Base-by-base conservation (phyloP, 352 stramenopile genomes). In the Aphanomyces stellatus region DNA sequence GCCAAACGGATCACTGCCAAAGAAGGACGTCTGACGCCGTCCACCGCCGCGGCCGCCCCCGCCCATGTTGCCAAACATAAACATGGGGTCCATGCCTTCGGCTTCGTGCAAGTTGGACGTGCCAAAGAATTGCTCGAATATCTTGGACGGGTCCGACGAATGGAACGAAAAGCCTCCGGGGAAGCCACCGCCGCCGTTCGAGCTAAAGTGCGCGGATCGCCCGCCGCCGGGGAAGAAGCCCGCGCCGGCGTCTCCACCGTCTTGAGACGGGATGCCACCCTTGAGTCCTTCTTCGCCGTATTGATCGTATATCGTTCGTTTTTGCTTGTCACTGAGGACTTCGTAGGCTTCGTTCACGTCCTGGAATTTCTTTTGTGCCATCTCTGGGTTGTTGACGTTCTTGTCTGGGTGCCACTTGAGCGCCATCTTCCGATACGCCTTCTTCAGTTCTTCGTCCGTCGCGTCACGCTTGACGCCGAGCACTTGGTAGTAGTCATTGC, bases 381-480 rank as follows among this genome's bases (percentile, higher is more conserved):
- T 70, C 0, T 97, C 89, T 60, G 82, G 66, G 71, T 95, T 78
- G 67, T 94, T 88, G 30, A 87, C 86, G 74, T 97, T 97, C 78
- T 96, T 96, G 78, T 97, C 90, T 10, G 90, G 90, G 63, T 97
- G 90, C 83, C 87, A 93, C 76, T 97, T 97, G 56, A 97, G 74
- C 48, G 89, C 88, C 66, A 97, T 72, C 71, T 95, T 96, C 33
- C 88, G 78, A 67, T 97, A 97, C 25, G 82, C 85, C 69, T 91
- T 91, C 71, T 88, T 88, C 30, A 93, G 74, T 62, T 91, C 85
- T 17, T 90, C 85, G 66, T 95, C 84, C 17, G 72, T 79, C 15
- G 86, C 84, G 53, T 76, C 79, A 48, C 80, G 81, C 42, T 72
- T 57, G 25, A 95, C 86, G 66, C 79, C 82, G 27, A 95, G 74